Conservation (phyloP, 768 basidiomycete genomes). For the Amanita inopinata region DNA sequence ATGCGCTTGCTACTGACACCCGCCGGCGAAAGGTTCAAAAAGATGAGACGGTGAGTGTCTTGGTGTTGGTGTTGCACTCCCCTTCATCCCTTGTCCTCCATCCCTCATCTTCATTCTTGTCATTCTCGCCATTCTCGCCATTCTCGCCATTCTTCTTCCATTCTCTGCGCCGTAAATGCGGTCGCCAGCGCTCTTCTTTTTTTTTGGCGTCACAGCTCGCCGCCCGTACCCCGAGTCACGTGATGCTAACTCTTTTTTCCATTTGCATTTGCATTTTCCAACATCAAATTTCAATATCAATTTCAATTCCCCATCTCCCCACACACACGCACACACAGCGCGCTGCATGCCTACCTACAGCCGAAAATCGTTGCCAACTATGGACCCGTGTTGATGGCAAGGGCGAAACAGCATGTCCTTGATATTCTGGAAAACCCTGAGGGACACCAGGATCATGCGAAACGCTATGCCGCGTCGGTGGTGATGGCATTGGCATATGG, state of each 20-base stretch:
- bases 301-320: neutral
- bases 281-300: too few relatives aligned
- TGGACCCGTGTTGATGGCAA: constrained; percentile 35
- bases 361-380: constrained; percentile 41
- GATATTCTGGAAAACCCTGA: constrained; percentile 33
- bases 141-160: neutral
- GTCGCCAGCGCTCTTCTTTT: too few relatives aligned
- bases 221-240: too few relatives aligned
- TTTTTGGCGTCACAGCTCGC: too few relatives aligned
- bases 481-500: constrained; percentile 45
- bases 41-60: constrained; percentile 40
- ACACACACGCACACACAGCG: constrained; percentile 25
- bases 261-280: too few relatives aligned
- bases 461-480: constrained; percentile 41
- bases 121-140: neutral
- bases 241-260: too few relatives aligned
- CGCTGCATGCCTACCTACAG: constrained; percentile 50
- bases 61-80: neutral
- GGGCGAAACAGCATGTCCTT: constrained; percentile 32
- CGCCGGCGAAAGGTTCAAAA: constrained; percentile 50
- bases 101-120: too few relatives aligned
- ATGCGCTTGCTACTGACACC: constrained; percentile 47
- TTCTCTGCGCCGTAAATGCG: neutral
- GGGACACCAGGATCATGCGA: constrained; percentile 46
- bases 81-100: neutral